Base-by-base conservation (phyloP, 306 rosid genomes). In the Pyrus communis region DNA sequence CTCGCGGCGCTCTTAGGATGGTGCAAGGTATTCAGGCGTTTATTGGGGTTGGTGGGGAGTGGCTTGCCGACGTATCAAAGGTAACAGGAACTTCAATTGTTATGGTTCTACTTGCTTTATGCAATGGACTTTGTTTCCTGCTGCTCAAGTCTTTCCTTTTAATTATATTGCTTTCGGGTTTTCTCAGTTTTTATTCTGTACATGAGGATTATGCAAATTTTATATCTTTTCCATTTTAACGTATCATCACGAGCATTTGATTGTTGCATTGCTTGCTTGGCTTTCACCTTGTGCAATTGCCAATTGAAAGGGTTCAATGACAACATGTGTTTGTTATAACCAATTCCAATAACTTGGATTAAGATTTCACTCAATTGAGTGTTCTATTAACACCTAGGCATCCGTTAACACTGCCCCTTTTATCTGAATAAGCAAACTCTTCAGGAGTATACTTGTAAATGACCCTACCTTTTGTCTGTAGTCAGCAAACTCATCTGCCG, bases 1-100 rank as follows among this genome's bases (percentile, higher is more conserved):
- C 99, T 11, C 84, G 97, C 55, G 99, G 97, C 58, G 91, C 90
- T 63, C 43, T 92, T 30, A 88, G 97, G 83, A 68, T 95, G 83
- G 97, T 84, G 75, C 99, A 95, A 83, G 97, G 96, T 23, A 82
- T 95, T 82, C 97, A 90, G 84, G 99, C 92, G 21, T 87, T 95
- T 67, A 3, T 95, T 23, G 97, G 96, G 17, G 97, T 95, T 64
- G 93, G 99, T 76, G 87, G 93, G 70, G 99, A 95, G 87, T 92
- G 97, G 97, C 90, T 92, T 11, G 81, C 88, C 10, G 97, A 92
- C 78, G 78, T 86, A 25, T 87, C 99, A 38, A 89, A 82, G 90
- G 97, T 90, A 67, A 61, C 66, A 1, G 17, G 45, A 54, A 21
- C 33, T 55, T 75, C 25, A 51, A 52, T 23, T 38, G 51, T 30